Percentiles rank a stretch among this genome's conserved stretches.
These are phyloP conservation scores for Betula pendula DNA, from an alignment of 306 rosid genomes.

Conservation along the genomic window DNA sequence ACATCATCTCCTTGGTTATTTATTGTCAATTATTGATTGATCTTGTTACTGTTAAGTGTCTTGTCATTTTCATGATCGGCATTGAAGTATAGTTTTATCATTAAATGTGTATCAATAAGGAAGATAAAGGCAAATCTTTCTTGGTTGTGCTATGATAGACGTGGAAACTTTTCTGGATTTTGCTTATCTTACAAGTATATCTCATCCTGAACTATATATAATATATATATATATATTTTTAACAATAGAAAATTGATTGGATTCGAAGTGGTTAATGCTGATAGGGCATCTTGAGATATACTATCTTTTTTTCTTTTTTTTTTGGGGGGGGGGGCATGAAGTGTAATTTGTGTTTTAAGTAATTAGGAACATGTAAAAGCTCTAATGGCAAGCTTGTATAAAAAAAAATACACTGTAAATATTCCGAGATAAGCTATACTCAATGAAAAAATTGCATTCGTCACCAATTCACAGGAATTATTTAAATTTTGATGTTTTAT, in stretches of 20 bases:
- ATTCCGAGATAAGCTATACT: too few species aligned
- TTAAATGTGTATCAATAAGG: not conserved
- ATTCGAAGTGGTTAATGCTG: not conserved
- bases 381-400: not conserved
- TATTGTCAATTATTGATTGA: constrained; percentile 6
- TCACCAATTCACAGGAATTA: too few species aligned
- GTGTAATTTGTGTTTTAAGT: not conserved
- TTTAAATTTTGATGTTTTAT: too few species aligned
- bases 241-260: not conserved
- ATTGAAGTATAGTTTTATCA: not conserved
- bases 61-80: not conserved
- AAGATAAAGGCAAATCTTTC: not conserved
- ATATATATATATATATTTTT: too few species aligned
- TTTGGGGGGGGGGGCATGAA: not conserved
- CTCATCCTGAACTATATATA: too few species aligned
- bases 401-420: too few species aligned
- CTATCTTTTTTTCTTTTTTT: not conserved
- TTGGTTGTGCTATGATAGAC: not conserved
- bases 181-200: not conserved
- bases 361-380: not conserved
- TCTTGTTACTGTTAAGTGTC: constrained; percentile 18
- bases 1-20: constrained; percentile 23
- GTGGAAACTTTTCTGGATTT: not conserved
- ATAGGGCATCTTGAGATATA: not conserved
- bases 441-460: too few species aligned